These are phyloP conservation scores for Chloroidium sp. DNA, from an alignment of 163 green algal species.

Conservation along the genomic window DNA sequence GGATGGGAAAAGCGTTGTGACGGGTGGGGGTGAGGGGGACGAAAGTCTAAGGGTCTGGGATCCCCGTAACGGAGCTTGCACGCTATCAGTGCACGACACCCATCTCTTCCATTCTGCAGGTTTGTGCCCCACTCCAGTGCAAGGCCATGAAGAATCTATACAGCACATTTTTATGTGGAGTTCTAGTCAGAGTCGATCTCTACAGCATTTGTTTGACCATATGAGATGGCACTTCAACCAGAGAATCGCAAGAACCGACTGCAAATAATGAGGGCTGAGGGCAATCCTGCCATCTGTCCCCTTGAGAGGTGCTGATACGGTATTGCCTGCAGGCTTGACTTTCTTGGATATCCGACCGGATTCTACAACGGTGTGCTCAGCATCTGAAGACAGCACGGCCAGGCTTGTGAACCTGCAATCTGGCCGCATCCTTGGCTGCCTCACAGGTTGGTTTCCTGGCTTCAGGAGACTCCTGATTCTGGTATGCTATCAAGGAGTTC, in stretches of 20 bases:
- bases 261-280: too few species aligned
- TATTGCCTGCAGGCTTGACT: constrained; percentile 41
- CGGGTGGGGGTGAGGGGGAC: constrained; percentile 65
- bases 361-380: constrained; percentile 48
- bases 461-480: background rate
- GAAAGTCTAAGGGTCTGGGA: constrained; percentile 78
- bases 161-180: too few species aligned
- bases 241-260: too few species aligned
- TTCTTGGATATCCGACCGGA: constrained; percentile 58
- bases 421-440: constrained; percentile 33
- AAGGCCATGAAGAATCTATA: too few species aligned
- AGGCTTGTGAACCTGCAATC: constrained; percentile 56
- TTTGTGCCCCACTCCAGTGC: background rate
- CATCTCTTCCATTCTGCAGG: background rate
- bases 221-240: too few species aligned
- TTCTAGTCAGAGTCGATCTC: too few species aligned
- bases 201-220: too few species aligned
- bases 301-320: too few species aligned
- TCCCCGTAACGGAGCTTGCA: constrained; percentile 75
- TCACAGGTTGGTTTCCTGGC: constrained; percentile 17
- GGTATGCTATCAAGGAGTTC: background rate
- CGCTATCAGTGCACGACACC: constrained; percentile 24
- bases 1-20: constrained; percentile 79
- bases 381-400: constrained; percentile 56
- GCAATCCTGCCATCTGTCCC: too few species aligned